A percentile compares a stretch with the other conserved stretches of the same genome.
Conservation (phyloP, 1,284 basidiomycete genomes). For the Sanghuangporus baumii region DNA sequence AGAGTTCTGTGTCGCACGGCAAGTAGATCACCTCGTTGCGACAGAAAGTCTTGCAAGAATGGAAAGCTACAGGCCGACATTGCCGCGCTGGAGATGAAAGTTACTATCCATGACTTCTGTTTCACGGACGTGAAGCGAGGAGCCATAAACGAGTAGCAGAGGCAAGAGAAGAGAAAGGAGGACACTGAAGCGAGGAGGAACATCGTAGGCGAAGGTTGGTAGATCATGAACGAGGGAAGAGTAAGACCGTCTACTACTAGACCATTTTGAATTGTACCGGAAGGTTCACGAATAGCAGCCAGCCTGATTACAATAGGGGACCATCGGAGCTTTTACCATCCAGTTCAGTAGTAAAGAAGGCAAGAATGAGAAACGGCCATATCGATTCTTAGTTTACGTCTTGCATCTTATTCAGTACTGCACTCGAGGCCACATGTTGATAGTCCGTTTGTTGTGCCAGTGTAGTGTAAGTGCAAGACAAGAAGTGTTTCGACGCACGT, state of each 20-base stretch:
- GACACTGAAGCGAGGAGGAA: background rate
- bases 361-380: background rate
- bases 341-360: background rate
- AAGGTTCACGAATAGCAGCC: background rate
- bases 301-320: background rate
- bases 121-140: background rate
- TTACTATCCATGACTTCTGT: slow-evolving; percentile 10
- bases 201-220: background rate
- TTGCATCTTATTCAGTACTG: background rate
- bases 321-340: background rate
- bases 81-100: background rate
- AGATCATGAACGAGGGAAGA: background rate
- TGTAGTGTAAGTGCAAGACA: no score
- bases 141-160: background rate
- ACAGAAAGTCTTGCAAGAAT: slow-evolving; percentile 1
- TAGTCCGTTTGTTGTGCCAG: no score
- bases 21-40: background rate
- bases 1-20: background rate
- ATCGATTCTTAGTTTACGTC: background rate
- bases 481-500: no score
- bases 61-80: slow-evolving; percentile 3
- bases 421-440: no score
- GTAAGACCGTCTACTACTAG: background rate
- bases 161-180: background rate
- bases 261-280: background rate